phyloP scores from a whole-genome alignment of 169 alveolate species.

The Plasmodium vinckei region DNA sequence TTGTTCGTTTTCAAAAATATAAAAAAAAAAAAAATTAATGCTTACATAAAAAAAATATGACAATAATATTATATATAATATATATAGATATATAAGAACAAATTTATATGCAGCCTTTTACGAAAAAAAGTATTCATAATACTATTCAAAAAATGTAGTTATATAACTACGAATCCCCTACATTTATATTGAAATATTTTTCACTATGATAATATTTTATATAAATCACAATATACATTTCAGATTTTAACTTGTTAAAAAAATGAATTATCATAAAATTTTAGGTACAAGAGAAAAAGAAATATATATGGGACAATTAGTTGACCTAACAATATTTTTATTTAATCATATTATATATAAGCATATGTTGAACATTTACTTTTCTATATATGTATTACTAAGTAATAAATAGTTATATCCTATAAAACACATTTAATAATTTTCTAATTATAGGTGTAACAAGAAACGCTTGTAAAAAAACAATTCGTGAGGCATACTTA shows the following conservation, averaged over 20 bases:
- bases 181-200: constrained; percentile 1
- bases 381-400: not conserved
- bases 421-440: not conserved
- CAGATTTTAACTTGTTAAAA: constrained; percentile 21
- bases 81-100: constrained; percentile 1
- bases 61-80: constrained; percentile 7
- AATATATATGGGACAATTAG: not conserved
- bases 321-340: not conserved
- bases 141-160: constrained; percentile 20
- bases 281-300: constrained; percentile 59
- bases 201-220: constrained; percentile 12
- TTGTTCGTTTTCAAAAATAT: not conserved
- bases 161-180: not conserved
- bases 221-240: constrained; percentile 10
- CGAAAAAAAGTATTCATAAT: not conserved
- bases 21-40: not conserved
- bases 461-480: constrained; percentile 87
- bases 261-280: constrained; percentile 75
- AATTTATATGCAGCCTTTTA: not conserved
- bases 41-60: not conserved
- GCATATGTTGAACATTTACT: not conserved
- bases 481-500: constrained; percentile 92
- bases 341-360: not conserved
- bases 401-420: not conserved
- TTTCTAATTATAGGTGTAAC: constrained; percentile 79